A percentile compares a stretch with the other conserved stretches of the same genome.
Evolutionary conservation across 768 basidiomycete genomes (phyloP).

Genomic region (Leccinellum rugosiceps): DNA sequence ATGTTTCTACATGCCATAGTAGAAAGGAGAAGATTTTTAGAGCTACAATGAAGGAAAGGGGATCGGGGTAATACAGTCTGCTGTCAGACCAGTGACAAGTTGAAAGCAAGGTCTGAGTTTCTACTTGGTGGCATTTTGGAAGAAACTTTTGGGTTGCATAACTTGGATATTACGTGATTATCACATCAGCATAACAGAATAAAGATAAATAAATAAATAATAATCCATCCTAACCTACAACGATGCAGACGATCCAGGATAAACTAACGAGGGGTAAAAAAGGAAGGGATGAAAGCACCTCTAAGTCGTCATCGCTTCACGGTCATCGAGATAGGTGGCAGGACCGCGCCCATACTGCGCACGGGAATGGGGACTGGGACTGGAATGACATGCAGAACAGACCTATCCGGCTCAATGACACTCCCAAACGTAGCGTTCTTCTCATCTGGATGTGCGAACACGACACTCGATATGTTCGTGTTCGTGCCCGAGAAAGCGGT

Average conservation of each 20-base stretch:
- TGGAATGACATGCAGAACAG: background rate
- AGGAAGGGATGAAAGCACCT: background rate
- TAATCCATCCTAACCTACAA: background rate
- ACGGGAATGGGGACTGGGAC: background rate
- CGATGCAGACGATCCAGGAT: background rate
- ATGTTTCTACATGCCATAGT: too few species aligned
- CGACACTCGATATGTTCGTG: constrained; percentile 8
- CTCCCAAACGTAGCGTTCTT: background rate
- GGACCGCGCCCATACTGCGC: background rate
- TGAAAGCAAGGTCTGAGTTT: background rate
- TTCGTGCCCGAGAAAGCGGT: background rate
- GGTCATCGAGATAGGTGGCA: background rate
- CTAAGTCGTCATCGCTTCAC: background rate
- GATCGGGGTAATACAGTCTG: background rate
- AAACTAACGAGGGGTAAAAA: background rate
- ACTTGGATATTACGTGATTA: background rate
- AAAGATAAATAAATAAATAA: background rate
- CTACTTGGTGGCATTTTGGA: background rate
- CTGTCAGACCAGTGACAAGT: background rate
- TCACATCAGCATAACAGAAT: background rate
- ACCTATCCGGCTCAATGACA: background rate
- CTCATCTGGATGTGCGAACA: background rate
- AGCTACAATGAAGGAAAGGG: background rate
- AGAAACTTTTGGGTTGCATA: background rate
- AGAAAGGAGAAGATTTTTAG: background rate